Evolutionary conservation across 2,329 filamentous ascomycete genomes (phyloP).

Genomic region (Diplodia seriata): DNA sequence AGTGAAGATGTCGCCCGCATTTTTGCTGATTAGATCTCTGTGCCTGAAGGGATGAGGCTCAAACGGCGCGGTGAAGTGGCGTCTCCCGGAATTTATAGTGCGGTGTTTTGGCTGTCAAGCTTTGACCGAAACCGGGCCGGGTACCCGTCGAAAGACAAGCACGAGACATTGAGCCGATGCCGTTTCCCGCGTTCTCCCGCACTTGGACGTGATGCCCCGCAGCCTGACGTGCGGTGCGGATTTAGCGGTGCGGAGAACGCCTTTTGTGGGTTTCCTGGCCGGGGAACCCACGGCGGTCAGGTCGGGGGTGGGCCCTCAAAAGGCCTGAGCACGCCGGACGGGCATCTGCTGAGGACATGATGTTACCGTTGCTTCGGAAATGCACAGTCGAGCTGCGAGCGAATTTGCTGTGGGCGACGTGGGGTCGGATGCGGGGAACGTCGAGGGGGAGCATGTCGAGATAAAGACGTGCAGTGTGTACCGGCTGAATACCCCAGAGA

Average conservation of each 20-base stretch:
- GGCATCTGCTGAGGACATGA: background rate
- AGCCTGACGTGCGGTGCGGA: background rate
- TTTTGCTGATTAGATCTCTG: background rate
- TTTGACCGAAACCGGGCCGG: background rate
- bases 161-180: background rate
- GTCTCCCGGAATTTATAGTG: background rate
- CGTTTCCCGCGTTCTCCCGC: background rate
- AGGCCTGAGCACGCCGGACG: slow-evolving; percentile 1
- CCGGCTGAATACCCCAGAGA: background rate
- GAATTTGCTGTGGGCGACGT: background rate
- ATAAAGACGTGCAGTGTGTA: background rate
- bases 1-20: slow-evolving; percentile 7
- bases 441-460: background rate
- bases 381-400: background rate
- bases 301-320: background rate
- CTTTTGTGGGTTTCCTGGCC: background rate
- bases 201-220: background rate
- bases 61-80: background rate
- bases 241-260: background rate
- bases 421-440: too few relatives aligned
- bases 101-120: background rate
- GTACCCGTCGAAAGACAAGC: slow-evolving; percentile 6
- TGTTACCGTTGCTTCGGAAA: background rate
- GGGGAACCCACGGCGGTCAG: slow-evolving; percentile 1
- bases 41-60: background rate